Conservation (phyloP, 306 rosid species). For the Sophora flavescens region DNA sequence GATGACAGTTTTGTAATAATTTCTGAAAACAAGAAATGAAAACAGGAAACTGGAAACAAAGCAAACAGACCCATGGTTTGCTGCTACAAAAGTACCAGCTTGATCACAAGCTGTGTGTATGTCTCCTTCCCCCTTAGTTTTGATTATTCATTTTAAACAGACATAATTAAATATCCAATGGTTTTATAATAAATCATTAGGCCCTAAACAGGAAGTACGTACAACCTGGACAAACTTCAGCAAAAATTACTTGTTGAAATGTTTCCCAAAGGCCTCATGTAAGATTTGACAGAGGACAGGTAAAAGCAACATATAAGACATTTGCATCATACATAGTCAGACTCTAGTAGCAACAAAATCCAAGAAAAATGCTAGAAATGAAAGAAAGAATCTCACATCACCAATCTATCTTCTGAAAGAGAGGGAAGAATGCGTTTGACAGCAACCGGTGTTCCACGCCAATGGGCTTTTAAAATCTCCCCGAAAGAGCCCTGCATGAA, state of each 20-base stretch:
- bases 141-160: constrained; percentile 24
- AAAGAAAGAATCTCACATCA: constrained; percentile 73
- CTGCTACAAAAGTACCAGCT: constrained; percentile 24
- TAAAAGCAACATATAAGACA: constrained; percentile 22
- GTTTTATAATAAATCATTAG: constrained; percentile 17
- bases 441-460: constrained; percentile 99
- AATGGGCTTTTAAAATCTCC: constrained; percentile 89
- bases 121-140: constrained; percentile 16
- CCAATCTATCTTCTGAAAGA: constrained; percentile 94
- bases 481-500: constrained; percentile 93
- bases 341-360: constrained; percentile 24
- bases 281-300: constrained; percentile 14
- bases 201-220: constrained; percentile 22
- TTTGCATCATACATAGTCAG: constrained; percentile 7
- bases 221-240: constrained; percentile 11
- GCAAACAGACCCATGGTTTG: not conserved
- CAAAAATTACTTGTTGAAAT: constrained; percentile 20
- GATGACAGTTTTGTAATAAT: no score
- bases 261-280: constrained; percentile 19
- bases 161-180: constrained; percentile 25
- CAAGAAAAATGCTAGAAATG: constrained; percentile 20
- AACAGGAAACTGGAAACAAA: no score
- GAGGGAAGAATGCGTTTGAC: constrained; percentile 98
- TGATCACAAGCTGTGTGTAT: not conserved
- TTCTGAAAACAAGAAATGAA: no score